Conservation (phyloP, 495 filamentous ascomycete genomes). For the Aspergillus sclerotioniger region DNA sequence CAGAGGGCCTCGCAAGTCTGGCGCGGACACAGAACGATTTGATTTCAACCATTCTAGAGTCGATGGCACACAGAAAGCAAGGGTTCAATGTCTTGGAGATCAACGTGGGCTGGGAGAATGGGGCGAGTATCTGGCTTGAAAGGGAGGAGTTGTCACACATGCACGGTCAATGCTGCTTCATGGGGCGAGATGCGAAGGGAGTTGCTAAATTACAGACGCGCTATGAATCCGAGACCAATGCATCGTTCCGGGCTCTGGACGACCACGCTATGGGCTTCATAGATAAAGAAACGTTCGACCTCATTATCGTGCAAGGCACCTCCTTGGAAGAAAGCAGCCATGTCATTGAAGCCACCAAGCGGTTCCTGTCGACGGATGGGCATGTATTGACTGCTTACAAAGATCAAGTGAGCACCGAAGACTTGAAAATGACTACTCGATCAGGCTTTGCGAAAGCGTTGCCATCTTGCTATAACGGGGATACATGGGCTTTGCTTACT, state of each 20-base stretch:
- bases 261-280: not conserved
- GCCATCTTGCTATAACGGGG: not conserved
- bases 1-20: slow-evolving; percentile 22
- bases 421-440: not conserved
- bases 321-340: not conserved
- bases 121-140: slow-evolving; percentile 32
- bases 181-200: not conserved
- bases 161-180: not conserved
- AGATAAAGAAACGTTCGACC: slow-evolving; percentile 7
- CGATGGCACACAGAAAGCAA: slow-evolving; percentile 27
- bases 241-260: not conserved
- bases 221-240: not conserved
- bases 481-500: not conserved
- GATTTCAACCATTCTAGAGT: slow-evolving; percentile 16
- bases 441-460: not conserved
- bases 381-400: not conserved
- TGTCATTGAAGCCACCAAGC: not conserved
- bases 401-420: not conserved
- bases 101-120: slow-evolving; percentile 36
- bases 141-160: not conserved
- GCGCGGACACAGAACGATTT: not conserved
- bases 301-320: slow-evolving; percentile 5
- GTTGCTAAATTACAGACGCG: not conserved
- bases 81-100: slow-evolving; percentile 25
- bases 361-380: not conserved